phyloP scores from a whole-genome alignment of 2,329 filamentous ascomycete species.

The Claviceps sp. region DNA sequence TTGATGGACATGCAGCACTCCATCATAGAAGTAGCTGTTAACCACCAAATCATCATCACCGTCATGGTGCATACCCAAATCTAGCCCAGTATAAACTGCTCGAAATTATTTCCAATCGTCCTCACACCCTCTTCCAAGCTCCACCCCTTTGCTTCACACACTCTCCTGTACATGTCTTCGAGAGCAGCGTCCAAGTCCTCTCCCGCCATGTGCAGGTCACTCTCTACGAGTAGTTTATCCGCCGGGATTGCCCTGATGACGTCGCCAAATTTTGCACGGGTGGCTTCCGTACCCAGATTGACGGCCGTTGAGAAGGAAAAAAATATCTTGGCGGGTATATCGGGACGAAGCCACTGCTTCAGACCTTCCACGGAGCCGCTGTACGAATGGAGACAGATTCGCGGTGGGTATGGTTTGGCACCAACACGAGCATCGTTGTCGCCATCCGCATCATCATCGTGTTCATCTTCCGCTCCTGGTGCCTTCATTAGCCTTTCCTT shows the following conservation, averaged over 20 bases:
- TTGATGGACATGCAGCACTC: neutral
- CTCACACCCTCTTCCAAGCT: constrained; percentile 54
- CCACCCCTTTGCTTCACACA: constrained; percentile 75
- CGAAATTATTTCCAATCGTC: constrained; percentile 62
- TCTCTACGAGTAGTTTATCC: constrained; percentile 72
- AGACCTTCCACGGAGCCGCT: constrained; percentile 65
- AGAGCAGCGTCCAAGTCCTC: constrained; percentile 64
- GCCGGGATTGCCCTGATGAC: constrained; percentile 64
- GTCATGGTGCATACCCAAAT: neutral
- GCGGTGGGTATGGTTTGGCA: constrained; percentile 59
- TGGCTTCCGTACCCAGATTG: constrained; percentile 50
- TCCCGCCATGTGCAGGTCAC: constrained; percentile 77
- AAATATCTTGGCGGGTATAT: constrained; percentile 64
- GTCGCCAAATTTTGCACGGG: constrained; percentile 37
- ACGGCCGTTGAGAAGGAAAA: constrained; percentile 81
- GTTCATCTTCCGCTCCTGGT: constrained; percentile 29
- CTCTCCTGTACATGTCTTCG: constrained; percentile 59
- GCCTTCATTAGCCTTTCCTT: constrained; percentile 41
- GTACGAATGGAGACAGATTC: constrained; percentile 90
- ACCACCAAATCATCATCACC: neutral
- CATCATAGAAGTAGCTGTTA: neutral
- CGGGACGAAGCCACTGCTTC: constrained; percentile 61
- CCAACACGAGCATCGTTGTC: constrained; percentile 19
- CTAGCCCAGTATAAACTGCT: constrained; percentile 56
- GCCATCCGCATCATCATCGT: constrained; percentile 15